Percentiles rank a stretch among this genome's conserved stretches.
phyloP scores from a whole-genome alignment of 306 rosid genomes.

The Benincasa hispida region DNA sequence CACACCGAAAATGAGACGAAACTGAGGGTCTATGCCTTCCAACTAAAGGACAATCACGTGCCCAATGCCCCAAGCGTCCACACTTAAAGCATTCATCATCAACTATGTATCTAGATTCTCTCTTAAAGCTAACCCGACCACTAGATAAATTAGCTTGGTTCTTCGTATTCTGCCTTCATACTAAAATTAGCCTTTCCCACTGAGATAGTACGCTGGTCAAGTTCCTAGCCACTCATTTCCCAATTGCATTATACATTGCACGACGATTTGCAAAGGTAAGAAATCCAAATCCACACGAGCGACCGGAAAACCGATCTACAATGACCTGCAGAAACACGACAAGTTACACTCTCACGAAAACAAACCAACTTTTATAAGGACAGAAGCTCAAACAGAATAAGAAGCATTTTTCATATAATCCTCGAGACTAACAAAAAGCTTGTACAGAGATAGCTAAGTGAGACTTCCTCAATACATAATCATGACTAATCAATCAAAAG shows the following conservation, averaged over 20 bases:
- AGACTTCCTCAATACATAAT: not conserved
- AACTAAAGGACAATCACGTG: conserved; percentile 22
- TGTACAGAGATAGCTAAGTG: not conserved
- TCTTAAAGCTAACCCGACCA: not conserved
- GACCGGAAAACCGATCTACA: conserved; percentile 76
- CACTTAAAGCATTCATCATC: conserved; percentile 22
- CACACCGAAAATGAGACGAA: conserved; percentile 18
- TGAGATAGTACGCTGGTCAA: conserved; percentile 56
- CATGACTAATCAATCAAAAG: not conserved
- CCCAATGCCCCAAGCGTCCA: conserved; percentile 21
- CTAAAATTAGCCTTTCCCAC: conserved; percentile 80
- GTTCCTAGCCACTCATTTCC: conserved; percentile 77
- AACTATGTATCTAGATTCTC: not conserved
- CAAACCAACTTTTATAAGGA: not conserved
- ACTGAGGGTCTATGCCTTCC: conserved; percentile 6
- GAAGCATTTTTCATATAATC: too few species aligned
- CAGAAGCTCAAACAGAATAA: too few species aligned
- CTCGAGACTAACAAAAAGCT: not conserved
- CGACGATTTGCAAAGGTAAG: conserved; percentile 72
- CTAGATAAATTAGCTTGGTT: conserved; percentile 17
- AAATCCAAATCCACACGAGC: conserved; percentile 92
- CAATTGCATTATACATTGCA: conserved; percentile 90
- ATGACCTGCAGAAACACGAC: conserved; percentile 52
- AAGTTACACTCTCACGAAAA: not conserved
- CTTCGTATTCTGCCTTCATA: conserved; percentile 49